Evolutionary conservation across 192 early-diverging fungal species (phyloP).

Genomic region (Kickxella alabastrina): DNA sequence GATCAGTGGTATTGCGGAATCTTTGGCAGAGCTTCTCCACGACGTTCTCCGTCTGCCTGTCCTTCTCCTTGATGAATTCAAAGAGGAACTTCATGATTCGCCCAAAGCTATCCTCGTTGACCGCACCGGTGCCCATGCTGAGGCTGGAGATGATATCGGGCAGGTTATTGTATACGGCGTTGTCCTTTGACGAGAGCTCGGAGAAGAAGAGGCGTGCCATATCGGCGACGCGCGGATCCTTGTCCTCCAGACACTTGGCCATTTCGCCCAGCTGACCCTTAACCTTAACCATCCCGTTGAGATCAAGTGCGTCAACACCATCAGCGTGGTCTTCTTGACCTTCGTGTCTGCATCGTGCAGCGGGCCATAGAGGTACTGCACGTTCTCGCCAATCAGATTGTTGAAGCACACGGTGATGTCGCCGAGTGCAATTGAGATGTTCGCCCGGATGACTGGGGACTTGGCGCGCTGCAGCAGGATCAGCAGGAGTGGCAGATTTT

Average conservation of each 20-base stretch:
- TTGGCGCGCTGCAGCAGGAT: conserved; percentile 82
- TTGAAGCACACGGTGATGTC: conserved; percentile 98
- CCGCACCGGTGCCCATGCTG: conserved; percentile 59
- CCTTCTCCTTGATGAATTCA: conserved; percentile 88
- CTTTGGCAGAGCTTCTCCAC: conserved; percentile 95
- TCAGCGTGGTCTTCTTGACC: conserved; percentile 95
- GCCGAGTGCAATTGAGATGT: conserved; percentile 95
- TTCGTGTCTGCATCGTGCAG: conserved; percentile 73
- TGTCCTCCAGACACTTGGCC: conserved; percentile 93
- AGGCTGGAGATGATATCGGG: conserved; percentile 97
- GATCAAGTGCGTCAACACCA: conserved; percentile 98
- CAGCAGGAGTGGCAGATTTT: conserved; percentile 84
- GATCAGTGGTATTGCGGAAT: conserved; percentile 75
- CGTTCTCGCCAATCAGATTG: conserved; percentile 94
- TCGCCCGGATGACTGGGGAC: conserved; percentile 83
- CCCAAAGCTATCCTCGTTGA: conserved; percentile 79
- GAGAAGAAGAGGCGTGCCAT: conserved; percentile 94
- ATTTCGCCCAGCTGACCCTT: conserved; percentile 98
- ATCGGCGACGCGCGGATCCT: conserved; percentile 83
- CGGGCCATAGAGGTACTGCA: conserved; percentile 89
- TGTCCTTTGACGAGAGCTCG: conserved; percentile 93
- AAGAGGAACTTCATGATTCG: conserved; percentile 96
- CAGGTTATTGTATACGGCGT: conserved; percentile 98
- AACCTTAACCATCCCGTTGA: conserved; percentile 99
- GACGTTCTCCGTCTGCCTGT: conserved; percentile 91